A percentile compares a stretch with the other conserved stretches of the same genome.
Conservation (phyloP, 129 eudicot genomes). For the Chrysanthemum seticuspe region DNA sequence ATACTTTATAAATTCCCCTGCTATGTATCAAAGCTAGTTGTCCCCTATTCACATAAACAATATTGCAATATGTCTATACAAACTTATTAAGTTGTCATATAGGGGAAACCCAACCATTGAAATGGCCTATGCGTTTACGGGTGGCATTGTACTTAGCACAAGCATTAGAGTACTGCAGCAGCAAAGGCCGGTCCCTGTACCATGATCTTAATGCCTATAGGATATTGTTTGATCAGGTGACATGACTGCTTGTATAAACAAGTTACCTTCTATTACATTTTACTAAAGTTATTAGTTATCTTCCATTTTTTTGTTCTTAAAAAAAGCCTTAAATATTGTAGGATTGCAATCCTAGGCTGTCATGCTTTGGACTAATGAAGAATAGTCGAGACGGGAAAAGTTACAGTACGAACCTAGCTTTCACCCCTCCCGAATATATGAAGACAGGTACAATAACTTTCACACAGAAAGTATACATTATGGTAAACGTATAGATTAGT, state of each 20-base stretch:
- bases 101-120: slow-evolving; percentile 20
- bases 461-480: background rate
- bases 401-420: slow-evolving; percentile 6
- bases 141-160: slow-evolving; percentile 21
- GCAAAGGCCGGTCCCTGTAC: slow-evolving; percentile 18
- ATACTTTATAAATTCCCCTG: background rate
- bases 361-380: slow-evolving; percentile 18
- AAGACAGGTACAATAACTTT: slow-evolving; percentile 1
- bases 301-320: no score
- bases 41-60: background rate
- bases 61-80: background rate
- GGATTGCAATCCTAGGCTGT: slow-evolving; percentile 25
- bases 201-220: slow-evolving; percentile 19
- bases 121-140: slow-evolving; percentile 18
- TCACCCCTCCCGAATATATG: slow-evolving; percentile 16
- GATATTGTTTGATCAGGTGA: slow-evolving; percentile 18
- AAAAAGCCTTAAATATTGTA: background rate
- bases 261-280: background rate
- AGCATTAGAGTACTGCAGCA: slow-evolving; percentile 23
- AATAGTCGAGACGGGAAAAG: slow-evolving; percentile 1
- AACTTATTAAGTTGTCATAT: background rate
- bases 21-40: background rate
- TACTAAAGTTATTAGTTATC: background rate
- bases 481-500: background rate
- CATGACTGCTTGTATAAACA: background rate